Conservation (phyloP, 768 basidiomycete species). For the Serpula lacrymans region DNA sequence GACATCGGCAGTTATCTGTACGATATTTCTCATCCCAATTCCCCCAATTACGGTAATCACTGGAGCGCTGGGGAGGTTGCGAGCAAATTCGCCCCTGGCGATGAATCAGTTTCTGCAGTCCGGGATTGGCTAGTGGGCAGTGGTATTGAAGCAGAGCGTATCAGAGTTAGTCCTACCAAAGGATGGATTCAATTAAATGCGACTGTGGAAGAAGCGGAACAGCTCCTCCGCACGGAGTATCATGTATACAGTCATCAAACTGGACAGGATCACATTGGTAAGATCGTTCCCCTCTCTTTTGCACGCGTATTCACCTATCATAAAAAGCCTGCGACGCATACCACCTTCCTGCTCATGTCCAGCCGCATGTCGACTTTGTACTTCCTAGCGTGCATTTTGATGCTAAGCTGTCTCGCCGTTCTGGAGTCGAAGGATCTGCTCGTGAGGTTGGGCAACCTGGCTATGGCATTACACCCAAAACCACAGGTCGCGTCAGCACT, state of each 20-base stretch:
- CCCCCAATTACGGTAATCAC: conserved; percentile 47
- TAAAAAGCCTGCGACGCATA: conserved; percentile 31
- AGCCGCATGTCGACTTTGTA: conserved; percentile 36
- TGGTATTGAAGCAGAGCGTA: conserved; percentile 37
- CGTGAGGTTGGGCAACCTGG: background rate
- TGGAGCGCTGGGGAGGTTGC: conserved; percentile 41
- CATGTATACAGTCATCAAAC: conserved; percentile 36
- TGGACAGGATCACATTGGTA: conserved; percentile 37
- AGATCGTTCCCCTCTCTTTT: conserved; percentile 4
- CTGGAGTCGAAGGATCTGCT: conserved; percentile 7
- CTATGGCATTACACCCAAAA: conserved; percentile 1
- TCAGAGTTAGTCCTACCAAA: conserved; percentile 35
- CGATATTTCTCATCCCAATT: conserved; percentile 48
- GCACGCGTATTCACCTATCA: background rate
- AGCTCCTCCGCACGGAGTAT: conserved; percentile 38
- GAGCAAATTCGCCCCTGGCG: conserved; percentile 41
- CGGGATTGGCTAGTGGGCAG: conserved; percentile 38
- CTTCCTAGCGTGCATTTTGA: conserved; percentile 35
- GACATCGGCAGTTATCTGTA: conserved; percentile 42
- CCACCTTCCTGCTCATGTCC: conserved; percentile 30
- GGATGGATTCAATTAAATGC: conserved; percentile 37
- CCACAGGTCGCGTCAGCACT: conserved; percentile 2
- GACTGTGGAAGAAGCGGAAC: conserved; percentile 38
- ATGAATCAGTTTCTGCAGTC: conserved; percentile 39
- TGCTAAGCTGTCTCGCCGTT: conserved; percentile 19